Evolutionary conservation across 306 rosid species (phyloP), one percentile per base, ranked within the genome.

Genomic region (Vigna hirtella): DNA sequence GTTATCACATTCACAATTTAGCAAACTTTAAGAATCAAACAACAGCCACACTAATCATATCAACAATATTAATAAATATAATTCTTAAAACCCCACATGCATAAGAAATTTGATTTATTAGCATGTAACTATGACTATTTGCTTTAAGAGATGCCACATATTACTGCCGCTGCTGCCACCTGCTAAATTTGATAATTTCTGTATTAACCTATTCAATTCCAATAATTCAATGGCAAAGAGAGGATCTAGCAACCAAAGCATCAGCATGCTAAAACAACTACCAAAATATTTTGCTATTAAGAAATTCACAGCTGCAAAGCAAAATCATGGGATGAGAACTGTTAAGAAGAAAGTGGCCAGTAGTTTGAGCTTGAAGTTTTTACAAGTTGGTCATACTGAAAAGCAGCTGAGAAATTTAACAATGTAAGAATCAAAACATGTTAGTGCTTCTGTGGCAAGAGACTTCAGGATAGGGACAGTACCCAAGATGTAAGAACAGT

Each of bases 11-110:
- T 34, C 64, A 52, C 53, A 40, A 45, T 32, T 49, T 38, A 72
- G 26, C 76, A 71, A 69, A 77, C 57, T 22, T 64, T 34, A 16
- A 77, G 72, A 71, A 8, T 79, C 57, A 72, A 72, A 61, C 45
- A 49, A 47, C 15, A 26, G 36, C 36, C 66, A 51, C 13, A 63
- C 48, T 10, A 63, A 40, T 26, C 56, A 79, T 52, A 70, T 68
- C 26, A 69, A 36, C 47, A 42, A 42, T 42, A 42, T 42, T 59
- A 51, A 77, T 51, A 77, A 13, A 4, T 15, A 22, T 1, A 52
- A 42, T 36, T 79, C 56, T 22, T 9, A 71, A 22, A 24, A 38
- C 10, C 42, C n/a, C 34, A 22, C 52, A 70, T 20, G 55, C 51
- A 70, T 34, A 79, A 61, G 66, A 71, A 61, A 59, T 71, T 61